Evolutionary conservation across 495 filamentous ascomycete species (phyloP).

Genomic region (Astrothelium subdiscretum): DNA sequence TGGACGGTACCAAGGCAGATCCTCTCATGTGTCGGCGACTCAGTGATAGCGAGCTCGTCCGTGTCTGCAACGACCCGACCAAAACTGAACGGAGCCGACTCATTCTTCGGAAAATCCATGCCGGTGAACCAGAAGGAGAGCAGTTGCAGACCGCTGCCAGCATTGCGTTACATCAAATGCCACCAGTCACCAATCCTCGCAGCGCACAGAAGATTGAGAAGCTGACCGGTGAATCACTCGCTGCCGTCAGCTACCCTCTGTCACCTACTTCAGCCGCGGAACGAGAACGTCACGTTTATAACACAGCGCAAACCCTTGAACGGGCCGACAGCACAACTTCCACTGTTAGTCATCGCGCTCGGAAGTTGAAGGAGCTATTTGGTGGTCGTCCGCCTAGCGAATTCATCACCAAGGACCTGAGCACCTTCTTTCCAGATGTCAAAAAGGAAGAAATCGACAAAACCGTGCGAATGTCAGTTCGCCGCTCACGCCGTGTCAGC

Average conservation of each 20-base stretch:
- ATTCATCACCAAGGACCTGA: slow-evolving; percentile 89
- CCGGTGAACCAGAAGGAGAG: slow-evolving; percentile 68
- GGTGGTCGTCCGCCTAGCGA: slow-evolving; percentile 89
- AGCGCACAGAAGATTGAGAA: slow-evolving; percentile 69
- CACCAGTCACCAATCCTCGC: slow-evolving; percentile 51
- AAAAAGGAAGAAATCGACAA: slow-evolving; percentile 84
- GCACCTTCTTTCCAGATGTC: slow-evolving; percentile 94
- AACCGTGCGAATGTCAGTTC: slow-evolving; percentile 80
- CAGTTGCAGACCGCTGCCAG: slow-evolving; percentile 72
- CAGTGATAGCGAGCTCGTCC: slow-evolving; percentile 72
- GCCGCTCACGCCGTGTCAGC: slow-evolving; percentile 80
- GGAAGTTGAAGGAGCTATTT: slow-evolving; percentile 66
- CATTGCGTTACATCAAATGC: slow-evolving; percentile 69
- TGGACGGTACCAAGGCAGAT: slow-evolving; percentile 74
- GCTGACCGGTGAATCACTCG: slow-evolving; percentile 72
- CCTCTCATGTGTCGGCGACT: slow-evolving; percentile 66
- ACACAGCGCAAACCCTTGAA: slow-evolving; percentile 47
- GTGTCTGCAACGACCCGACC: slow-evolving; percentile 62
- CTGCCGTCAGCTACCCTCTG: slow-evolving; percentile 68
- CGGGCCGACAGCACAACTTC: slow-evolving; percentile 39
- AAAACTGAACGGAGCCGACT: slow-evolving; percentile 77
- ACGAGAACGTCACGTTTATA: slow-evolving; percentile 52
- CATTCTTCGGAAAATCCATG: slow-evolving; percentile 79
- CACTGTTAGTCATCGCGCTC: slow-evolving; percentile 33
- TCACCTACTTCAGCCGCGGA: slow-evolving; percentile 53